Base-by-base conservation (phyloP, 2,329 filamentous ascomycete genomes). In the Calonectria multiphialidica region DNA sequence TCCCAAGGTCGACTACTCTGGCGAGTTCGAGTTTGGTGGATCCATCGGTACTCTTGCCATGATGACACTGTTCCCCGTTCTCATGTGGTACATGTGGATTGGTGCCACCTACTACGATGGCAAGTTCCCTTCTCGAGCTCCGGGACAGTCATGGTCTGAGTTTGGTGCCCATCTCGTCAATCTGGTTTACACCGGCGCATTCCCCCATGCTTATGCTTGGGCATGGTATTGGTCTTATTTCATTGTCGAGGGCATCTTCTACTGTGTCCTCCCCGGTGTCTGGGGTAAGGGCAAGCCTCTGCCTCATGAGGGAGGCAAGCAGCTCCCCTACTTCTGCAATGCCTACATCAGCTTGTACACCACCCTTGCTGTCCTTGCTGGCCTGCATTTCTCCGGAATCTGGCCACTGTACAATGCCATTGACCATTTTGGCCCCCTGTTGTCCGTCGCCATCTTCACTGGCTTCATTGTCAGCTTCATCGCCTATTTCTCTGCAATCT, bases 21-120 rank as follows among this genome's bases (percentile, higher is more conserved):
- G 89, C 74, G 86, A 90, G 74, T 90, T 91, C 77, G 97, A 99
- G 82, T 99, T 98, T 81, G 96, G 96, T 75, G 97, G 97, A 71
- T 92, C 94, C 3, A 82, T 89, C n/a, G 96, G 97, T 68, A 93
- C 96, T 49, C 85, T 90, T 18, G 87, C 90, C 77, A 95, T 98
- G 91, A 98, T 98, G 95, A 89, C 95, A 74, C 91, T 93, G 55
- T 99, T 98, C 85, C 97, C 97, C n/a, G 74, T 93, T 44, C 90
- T 99, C 79, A 98, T 98, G 96, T 98, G 95, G 90, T 98, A 98
- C 87, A 98, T 99, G 96, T 98, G 96, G 96, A 93, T 98, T 83
- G 97, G 97, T 63, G 94, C 96, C 40, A 96, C 93, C 62, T 98
- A 96, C 86, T 99, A 98, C 86, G 88, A 95, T 81, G 96, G 96